phyloP scores from a whole-genome alignment of 2,329 filamentous ascomycete genomes.

The Lasiodiplodia theobromae region DNA sequence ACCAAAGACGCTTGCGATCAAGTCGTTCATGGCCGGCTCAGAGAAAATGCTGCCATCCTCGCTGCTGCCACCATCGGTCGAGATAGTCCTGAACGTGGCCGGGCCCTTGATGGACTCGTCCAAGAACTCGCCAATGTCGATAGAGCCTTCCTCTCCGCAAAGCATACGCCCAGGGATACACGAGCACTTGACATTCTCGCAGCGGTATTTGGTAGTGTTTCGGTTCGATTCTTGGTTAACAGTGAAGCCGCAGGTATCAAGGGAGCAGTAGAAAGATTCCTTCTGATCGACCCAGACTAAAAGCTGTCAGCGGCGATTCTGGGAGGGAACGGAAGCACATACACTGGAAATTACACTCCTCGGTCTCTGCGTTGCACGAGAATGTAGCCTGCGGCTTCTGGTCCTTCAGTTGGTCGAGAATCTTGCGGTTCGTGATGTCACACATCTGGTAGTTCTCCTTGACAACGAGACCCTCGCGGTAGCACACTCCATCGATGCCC shows the following conservation, averaged over 20 bases:
- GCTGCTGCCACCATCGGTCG: conserved; percentile 62
- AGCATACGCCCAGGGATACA: conserved; percentile 93
- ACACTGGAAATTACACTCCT: conserved; percentile 95
- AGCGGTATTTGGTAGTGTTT: conserved; percentile 86
- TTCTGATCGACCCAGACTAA: conserved; percentile 91
- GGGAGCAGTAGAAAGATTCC: conserved; percentile 95
- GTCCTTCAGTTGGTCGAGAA: conserved; percentile 82
- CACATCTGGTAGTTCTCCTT: conserved; percentile 98
- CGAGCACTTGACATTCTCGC: conserved; percentile 82
- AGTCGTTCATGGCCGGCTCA: conserved; percentile 89
- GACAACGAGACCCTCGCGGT: conserved; percentile 86
- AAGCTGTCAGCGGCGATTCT: conserved; percentile 37
- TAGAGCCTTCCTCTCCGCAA: conserved; percentile 87
- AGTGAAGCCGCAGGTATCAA: conserved; percentile 79
- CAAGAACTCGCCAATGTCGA: conserved; percentile 91
- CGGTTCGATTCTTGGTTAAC: conserved; percentile 71
- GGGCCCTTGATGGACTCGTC: conserved; percentile 84
- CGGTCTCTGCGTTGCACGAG: conserved; percentile 77
- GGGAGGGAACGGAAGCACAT: conserved; percentile 44
- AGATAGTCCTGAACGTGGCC: conserved; percentile 77
- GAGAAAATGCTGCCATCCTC: conserved; percentile 81
- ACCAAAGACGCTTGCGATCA: conserved; percentile 89
- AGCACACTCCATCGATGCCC: conserved; percentile 84
- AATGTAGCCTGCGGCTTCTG: conserved; percentile 94
- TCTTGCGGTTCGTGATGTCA: conserved; percentile 95